Evolutionary conservation across 1,284 basidiomycete genomes (phyloP).

Genomic region (Naganishia sp.): DNA sequence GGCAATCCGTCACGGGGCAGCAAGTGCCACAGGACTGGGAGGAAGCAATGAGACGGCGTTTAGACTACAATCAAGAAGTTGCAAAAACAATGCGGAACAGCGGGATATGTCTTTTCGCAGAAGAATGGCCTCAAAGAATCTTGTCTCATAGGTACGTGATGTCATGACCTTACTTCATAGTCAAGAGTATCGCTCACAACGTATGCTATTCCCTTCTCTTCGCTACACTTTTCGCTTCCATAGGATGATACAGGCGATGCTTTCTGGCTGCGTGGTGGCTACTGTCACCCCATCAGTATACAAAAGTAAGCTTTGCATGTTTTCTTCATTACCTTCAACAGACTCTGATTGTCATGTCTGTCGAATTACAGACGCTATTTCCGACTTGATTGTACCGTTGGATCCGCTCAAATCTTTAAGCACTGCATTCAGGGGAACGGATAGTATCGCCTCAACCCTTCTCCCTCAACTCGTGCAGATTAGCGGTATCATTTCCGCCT

Average conservation of each 20-base stretch:
- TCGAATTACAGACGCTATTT: slow-evolving; percentile 32
- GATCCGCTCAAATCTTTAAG: slow-evolving; percentile 12
- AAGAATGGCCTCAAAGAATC: slow-evolving; percentile 3
- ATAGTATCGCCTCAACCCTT: not conserved
- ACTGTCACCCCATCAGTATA: slow-evolving; percentile 39
- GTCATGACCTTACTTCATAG: not conserved
- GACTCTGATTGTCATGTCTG: not conserved
- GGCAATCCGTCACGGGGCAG: slow-evolving; percentile 3
- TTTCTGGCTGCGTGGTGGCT: slow-evolving; percentile 47
- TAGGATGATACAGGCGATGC: slow-evolving; percentile 44
- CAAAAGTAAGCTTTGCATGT: slow-evolving; percentile 34
- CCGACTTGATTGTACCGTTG: slow-evolving; percentile 34
- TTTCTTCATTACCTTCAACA: too few species aligned
- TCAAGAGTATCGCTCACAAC: too few species aligned
- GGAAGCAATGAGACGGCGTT: not conserved
- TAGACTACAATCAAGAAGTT: slow-evolving; percentile 34
- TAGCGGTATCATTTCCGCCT: slow-evolving; percentile 18
- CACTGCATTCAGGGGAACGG: not conserved
- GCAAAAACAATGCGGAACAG: slow-evolving; percentile 37
- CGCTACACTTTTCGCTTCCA: not conserved
- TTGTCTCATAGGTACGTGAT: slow-evolving; percentile 10
- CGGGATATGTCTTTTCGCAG: slow-evolving; percentile 46
- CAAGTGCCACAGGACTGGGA: not conserved
- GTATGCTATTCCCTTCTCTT: not conserved
- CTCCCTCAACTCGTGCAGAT: slow-evolving; percentile 30